Evolutionary conservation across 352 stramenopile species (phyloP), one percentile per base, ranked within the genome.

Genomic region (Blastocystis sp.): DNA sequence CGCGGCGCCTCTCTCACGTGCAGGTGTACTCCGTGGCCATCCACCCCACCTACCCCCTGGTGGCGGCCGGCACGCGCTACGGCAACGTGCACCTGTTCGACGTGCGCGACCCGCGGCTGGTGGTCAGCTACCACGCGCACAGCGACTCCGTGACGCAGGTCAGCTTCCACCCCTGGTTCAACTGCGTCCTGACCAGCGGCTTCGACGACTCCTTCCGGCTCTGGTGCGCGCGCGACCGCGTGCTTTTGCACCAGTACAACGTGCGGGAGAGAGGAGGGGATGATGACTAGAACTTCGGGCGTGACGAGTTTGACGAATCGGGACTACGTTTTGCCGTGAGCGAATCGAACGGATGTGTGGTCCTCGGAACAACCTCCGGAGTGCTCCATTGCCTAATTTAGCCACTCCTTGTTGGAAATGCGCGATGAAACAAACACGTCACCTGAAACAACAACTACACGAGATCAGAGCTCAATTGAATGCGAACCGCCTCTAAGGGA

Each of bases 101-200:
- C n/a, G 45, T 67, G 17, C 74, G 74, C 7, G 74, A 84, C 34
- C 74, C 74, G 11, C n/a, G n/a, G 38, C 19, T n/a, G 2, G 45
- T 53, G n/a, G 74, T 84, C 4, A 67, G 45, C 19, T 69, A 59
- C n/a, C 21, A 53, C 41, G 74, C 74, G 7, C 74, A 84, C 23
- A n/a, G 10, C 41, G 74, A 84, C 43, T 84, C 74, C 1, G 60
- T 84, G 1, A 28, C 74, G 19, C 74, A 69, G n/a, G 74, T 84
- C 5, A 7, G 21, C 10, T 84, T 84, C 38, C 74, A 84, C 52
- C 74, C 74, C 9, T 84, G 74, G 74, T 67, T 66, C 74, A 84
- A 69, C 61, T 53, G 10, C 10, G 5, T 84, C 2, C 1, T 84
- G n/a, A 69, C 74, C 21, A 56, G 23, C 3, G 74, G 74, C 5